A percentile compares a stretch with the other conserved stretches of the same genome.
These are phyloP conservation scores for Pseudodiploospora longispora DNA, from an alignment of 2,329 filamentous ascomycete genomes.

Conservation along the genomic window DNA sequence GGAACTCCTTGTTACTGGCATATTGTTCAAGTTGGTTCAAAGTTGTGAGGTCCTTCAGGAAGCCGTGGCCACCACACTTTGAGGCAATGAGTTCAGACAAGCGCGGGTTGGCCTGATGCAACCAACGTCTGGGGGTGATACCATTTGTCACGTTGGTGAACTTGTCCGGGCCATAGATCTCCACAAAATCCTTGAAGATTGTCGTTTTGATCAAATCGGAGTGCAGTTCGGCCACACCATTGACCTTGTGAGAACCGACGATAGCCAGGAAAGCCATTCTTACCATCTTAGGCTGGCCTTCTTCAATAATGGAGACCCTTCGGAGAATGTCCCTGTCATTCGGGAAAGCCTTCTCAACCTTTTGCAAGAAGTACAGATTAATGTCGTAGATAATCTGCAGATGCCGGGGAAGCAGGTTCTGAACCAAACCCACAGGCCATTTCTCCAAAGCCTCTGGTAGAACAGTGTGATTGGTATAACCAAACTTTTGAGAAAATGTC, in stretches of 20 bases:
- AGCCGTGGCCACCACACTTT: constrained; percentile 75
- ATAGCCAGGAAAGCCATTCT: constrained; percentile 94
- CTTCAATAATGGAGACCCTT: constrained; percentile 94
- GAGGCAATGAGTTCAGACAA: constrained; percentile 86
- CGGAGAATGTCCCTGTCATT: constrained; percentile 77
- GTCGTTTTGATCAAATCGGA: constrained; percentile 97
- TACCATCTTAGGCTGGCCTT: constrained; percentile 94
- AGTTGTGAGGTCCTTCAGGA: constrained; percentile 82
- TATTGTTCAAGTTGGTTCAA: constrained; percentile 80
- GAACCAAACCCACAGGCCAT: constrained; percentile 89
- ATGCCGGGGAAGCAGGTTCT: constrained; percentile 88
- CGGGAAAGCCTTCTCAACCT: constrained; percentile 83
- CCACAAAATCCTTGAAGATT: constrained; percentile 99
- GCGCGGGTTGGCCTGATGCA: constrained; percentile 93
- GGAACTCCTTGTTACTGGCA: constrained; percentile 80
- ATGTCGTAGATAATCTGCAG: constrained; percentile 98
- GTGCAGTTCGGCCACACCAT: constrained; percentile 94
- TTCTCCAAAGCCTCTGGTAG: constrained; percentile 96
- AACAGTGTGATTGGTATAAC: constrained; percentile 98
- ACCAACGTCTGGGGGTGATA: constrained; percentile 90
- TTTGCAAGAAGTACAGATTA: constrained; percentile 88
- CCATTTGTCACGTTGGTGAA: constrained; percentile 99
- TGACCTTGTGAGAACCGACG: constrained; percentile 98
- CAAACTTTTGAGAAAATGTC: constrained; percentile 49
- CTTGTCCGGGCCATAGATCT: constrained; percentile 90